Evolutionary conservation across 164 flowering plant genomes (phyloP), one percentile per base, ranked within the genome.

Genomic region (Aristolochia contorta): DNA sequence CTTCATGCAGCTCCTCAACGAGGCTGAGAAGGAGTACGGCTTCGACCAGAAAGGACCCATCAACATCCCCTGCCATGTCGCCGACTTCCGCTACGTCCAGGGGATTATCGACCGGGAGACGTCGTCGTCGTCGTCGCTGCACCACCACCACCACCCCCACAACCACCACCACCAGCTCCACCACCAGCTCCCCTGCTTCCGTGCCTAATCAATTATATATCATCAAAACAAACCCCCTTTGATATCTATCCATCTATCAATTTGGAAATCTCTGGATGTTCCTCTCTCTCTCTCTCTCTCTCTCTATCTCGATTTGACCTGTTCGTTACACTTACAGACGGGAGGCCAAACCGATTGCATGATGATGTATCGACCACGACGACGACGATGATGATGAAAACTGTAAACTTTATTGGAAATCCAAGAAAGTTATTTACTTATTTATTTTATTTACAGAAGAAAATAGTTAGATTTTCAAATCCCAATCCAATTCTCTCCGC

Each of bases 1-100:
- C 45, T 88, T 88, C 80, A 67, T 76, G 75, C 79, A 76, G 66
- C 71, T 88, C 54, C 61, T 88, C 62, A 79, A 88, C 55, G 91
- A 78, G 49, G 96, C 96, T 1, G 96, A 88, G 54, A 84, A 88
- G 18, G 96, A 82, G 65, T 88, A 81, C 53, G 96, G 96, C 19
- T 88, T 85, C 64, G 82, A 77, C 37, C 96, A 88, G 63, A 79
- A 84, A 63, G 89, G 91, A 0, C 72, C 89, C 20, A 77, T 88
- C 62, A 81, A 72, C 41, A 84, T 88, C 54, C 96, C 96, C 65
- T 88, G 96, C 61, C 80, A 81, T 25, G 89, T 88, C 4, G 82
- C 75, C 43, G 77, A 84, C 59, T 88, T 88, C 72, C 71, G 77
- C 24, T 59, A 80, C 62, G 85, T 88, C 16, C 82, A 69, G 30